Percentiles rank a stretch among this genome's conserved stretches.
Evolutionary conservation across 129 eudicot species (phyloP).

Genomic region (Flaveria brownii): DNA sequence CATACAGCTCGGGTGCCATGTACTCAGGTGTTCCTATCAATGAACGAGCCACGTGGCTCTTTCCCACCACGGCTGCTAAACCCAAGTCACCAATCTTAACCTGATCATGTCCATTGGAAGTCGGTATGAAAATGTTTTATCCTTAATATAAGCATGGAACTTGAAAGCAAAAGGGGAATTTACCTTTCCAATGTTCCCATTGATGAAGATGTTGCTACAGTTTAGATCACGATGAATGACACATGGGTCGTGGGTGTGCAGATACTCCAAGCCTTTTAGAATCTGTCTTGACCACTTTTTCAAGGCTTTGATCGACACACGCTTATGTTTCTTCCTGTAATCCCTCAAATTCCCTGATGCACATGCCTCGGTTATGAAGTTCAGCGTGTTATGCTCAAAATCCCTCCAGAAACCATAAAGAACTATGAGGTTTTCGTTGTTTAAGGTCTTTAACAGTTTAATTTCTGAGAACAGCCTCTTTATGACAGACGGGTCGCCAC

Average conservation of each 20-base stretch:
- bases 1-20: slow-evolving; percentile 85
- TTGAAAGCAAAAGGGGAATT: not conserved
- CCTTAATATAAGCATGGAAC: not conserved
- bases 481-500: slow-evolving; percentile 43
- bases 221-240: slow-evolving; percentile 70
- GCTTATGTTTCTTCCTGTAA: slow-evolving; percentile 65
- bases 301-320: slow-evolving; percentile 59
- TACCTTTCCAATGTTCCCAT: slow-evolving; percentile 72
- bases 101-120: slow-evolving; percentile 24
- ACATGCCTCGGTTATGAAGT: slow-evolving; percentile 68
- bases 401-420: slow-evolving; percentile 63
- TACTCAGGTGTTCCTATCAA: slow-evolving; percentile 72
- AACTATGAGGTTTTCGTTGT: slow-evolving; percentile 59
- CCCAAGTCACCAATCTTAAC: slow-evolving; percentile 80
- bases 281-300: slow-evolving; percentile 75
- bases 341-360: slow-evolving; percentile 67
- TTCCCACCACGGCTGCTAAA: slow-evolving; percentile 68
- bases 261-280: slow-evolving; percentile 57
- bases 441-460: slow-evolving; percentile 46
- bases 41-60: slow-evolving; percentile 69
- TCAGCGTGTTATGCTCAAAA: slow-evolving; percentile 43
- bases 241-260: slow-evolving; percentile 72
- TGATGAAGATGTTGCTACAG: slow-evolving; percentile 73
- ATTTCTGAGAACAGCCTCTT: slow-evolving; percentile 47
- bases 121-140: not conserved